Conservation (phyloP, 768 basidiomycete species). For the Lepiota venenata region DNA sequence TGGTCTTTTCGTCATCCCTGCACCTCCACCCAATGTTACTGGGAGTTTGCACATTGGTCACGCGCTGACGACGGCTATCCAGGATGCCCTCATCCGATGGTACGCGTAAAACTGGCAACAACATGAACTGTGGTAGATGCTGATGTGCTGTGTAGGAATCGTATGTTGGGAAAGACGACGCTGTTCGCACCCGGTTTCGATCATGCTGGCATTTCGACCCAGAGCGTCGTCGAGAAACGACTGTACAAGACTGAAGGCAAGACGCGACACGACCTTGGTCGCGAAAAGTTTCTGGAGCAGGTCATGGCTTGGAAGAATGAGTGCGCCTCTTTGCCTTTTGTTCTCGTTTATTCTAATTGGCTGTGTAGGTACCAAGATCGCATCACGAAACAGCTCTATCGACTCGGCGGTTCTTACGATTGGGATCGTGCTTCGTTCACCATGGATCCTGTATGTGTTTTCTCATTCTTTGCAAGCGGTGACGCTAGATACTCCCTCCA, state of each 20-base stretch:
- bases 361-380: conserved; percentile 78
- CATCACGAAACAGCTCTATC: conserved; percentile 84
- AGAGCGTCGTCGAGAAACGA: conserved; percentile 95
- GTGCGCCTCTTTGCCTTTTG: conserved; percentile 40
- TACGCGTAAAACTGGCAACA: conserved; percentile 31
- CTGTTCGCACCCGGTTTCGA: conserved; percentile 95
- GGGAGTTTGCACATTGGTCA: conserved; percentile 96
- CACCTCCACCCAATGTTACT: conserved; percentile 96
- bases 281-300: conserved; percentile 85
- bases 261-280: conserved; percentile 91
- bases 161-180: conserved; percentile 91
- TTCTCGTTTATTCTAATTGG: not conserved
- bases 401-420: conserved; percentile 92
- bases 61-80: conserved; percentile 86
- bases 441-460: conserved; percentile 74
- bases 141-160: conserved; percentile 61
- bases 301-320: conserved; percentile 98
- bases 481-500: too few species aligned
- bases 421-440: conserved; percentile 96
- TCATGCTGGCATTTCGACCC: conserved; percentile 97
- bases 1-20: conserved; percentile 73
- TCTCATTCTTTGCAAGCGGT: not conserved
- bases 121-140: not conserved
- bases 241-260: conserved; percentile 78
- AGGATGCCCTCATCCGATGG: conserved; percentile 90